phyloP scores from a whole-genome alignment of 768 basidiomycete genomes.

The Lactarius deliciosus region DNA sequence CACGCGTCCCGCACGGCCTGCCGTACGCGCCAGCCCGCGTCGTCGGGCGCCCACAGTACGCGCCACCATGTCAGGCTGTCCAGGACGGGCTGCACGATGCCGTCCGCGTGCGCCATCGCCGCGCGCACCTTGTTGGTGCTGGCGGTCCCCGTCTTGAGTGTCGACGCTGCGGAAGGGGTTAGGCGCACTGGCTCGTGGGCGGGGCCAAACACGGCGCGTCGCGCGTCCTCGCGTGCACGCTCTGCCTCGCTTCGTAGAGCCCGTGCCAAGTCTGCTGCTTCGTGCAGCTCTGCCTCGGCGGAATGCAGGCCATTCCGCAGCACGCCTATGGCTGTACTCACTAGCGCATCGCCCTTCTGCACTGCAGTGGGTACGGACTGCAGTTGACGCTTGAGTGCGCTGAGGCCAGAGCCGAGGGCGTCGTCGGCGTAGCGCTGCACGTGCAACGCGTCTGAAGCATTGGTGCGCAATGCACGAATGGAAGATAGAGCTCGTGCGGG shows the following conservation, averaged over 20 bases:
- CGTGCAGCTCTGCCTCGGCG: slow-evolving; percentile 16
- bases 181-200: not conserved
- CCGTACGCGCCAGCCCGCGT: slow-evolving; percentile 25
- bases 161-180: not conserved
- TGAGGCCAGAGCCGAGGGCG: slow-evolving; percentile 51
- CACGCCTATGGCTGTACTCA: slow-evolving; percentile 4
- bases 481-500: slow-evolving; percentile 59
- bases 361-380: slow-evolving; percentile 13
- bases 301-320: slow-evolving; percentile 4
- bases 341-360: slow-evolving; percentile 21
- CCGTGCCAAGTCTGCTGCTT: slow-evolving; percentile 11
- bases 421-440: slow-evolving; percentile 67
- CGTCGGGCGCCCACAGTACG: slow-evolving; percentile 25
- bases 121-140: slow-evolving; percentile 17
- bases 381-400: slow-evolving; percentile 13
- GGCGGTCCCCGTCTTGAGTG: not conserved
- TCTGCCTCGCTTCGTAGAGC: slow-evolving; percentile 9
- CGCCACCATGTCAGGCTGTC: slow-evolving; percentile 24
- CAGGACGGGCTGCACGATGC: slow-evolving; percentile 15
- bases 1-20: slow-evolving; percentile 22
- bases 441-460: slow-evolving; percentile 46
- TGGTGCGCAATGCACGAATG: slow-evolving; percentile 46
- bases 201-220: slow-evolving; percentile 17
- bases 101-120: slow-evolving; percentile 13
- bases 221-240: slow-evolving; percentile 7